phyloP scores from a whole-genome alignment of 495 filamentous ascomycete genomes.

The Niebla homalea region DNA sequence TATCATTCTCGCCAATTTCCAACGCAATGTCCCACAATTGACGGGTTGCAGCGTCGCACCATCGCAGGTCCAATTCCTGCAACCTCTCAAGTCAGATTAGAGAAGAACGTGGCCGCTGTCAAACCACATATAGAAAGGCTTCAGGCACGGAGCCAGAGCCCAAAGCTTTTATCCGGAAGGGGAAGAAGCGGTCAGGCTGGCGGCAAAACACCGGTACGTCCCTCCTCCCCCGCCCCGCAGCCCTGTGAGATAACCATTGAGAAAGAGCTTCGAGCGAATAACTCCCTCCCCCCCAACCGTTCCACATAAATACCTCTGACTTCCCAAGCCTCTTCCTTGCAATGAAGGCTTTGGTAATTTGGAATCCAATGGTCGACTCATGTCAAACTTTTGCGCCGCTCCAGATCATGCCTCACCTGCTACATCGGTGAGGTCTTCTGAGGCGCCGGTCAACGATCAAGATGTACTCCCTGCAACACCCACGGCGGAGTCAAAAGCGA shows the following conservation, averaged over 20 bases:
- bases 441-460: conserved; percentile 19
- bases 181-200: no score
- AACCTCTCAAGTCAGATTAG: no score
- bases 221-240: not conserved
- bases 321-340: conserved; percentile 2
- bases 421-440: conserved; percentile 37
- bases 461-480: conserved; percentile 28
- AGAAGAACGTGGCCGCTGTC: no score
- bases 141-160: no score
- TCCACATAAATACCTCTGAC: not conserved
- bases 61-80: no score
- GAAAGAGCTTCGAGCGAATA: not conserved
- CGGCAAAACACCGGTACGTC: not conserved
- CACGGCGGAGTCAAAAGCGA: conserved; percentile 24
- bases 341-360: conserved; percentile 5
- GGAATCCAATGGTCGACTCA: conserved; percentile 39
- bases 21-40: no score
- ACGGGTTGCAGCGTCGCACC: no score
- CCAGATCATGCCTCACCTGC: conserved; percentile 34
- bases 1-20: no score
- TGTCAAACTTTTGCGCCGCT: conserved; percentile 41
- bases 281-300: not conserved
- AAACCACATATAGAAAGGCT: no score
- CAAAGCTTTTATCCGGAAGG: no score
- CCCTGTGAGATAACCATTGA: not conserved